Evolutionary conservation across 2,329 filamentous ascomycete species (phyloP), one percentile per base, ranked within the genome.

Genomic region (Ophiostoma sp.): DNA sequence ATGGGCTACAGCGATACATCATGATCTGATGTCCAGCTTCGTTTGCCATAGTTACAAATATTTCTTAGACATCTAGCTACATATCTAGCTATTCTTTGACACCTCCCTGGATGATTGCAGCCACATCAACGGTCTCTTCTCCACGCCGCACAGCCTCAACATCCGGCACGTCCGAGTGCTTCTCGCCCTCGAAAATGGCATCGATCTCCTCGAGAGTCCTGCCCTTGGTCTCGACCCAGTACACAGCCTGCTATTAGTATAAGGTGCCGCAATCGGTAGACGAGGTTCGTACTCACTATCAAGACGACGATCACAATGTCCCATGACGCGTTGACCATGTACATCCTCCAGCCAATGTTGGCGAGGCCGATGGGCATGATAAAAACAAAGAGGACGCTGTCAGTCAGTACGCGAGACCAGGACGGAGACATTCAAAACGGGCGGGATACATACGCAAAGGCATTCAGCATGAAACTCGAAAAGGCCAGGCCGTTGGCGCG

Each of bases 401-500:
- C 11, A 11, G 65, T 70, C 41, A 69, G 67, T 57, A 62, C n/a
- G 7, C 20, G 15, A 13, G 27, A 36, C n/a, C 27, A 62, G 67
- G 54, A 31, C 60, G 70, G 62, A 68, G 68, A 31, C 70, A 71
- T 52, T 20, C 20, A 27, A 69, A 60, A n/a, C 39, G 69, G 41
- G 4, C 41, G n/a, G n/a, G 48, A 2, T 15, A 71, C 23, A 69
- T 20, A 17, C 17, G 70, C 39, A 15, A 35, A n/a, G 4, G 35
- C 60, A 64, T 64, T 64, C 15, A 64, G 60, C 60, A 64, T 64
- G 13, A 79, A 75, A 1, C 73, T 68, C 10, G 79, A 80, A 60
- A 81, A 75, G 0, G 79, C 81, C 71, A 83, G 74, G 1, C 82
- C 83, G 67, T 82, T 82, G 0, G 82, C 82, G 39, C 83, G 80